Conservation (phyloP, 108 stramenopile species). For the Cylindrotheca fusiformis region DNA sequence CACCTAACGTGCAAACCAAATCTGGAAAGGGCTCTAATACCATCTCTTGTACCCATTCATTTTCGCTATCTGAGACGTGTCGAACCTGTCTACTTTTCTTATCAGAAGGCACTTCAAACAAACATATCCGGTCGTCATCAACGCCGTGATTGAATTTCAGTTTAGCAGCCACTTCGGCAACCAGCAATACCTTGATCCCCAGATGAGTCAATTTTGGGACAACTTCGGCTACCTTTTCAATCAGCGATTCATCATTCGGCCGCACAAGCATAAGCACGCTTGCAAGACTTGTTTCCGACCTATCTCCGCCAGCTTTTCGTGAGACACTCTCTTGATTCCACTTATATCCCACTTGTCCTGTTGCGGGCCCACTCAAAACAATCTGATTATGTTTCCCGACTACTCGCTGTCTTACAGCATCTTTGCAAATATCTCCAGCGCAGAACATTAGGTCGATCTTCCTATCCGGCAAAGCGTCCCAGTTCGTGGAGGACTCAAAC, state of each 20-base stretch:
- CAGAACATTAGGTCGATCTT: slow-evolving; percentile 59
- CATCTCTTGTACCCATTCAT: slow-evolving; percentile 17
- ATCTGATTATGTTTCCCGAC: slow-evolving; percentile 75
- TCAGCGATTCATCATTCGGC: slow-evolving; percentile 57
- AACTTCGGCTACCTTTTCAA: slow-evolving; percentile 50
- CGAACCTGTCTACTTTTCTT: slow-evolving; percentile 7
- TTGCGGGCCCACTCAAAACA: slow-evolving; percentile 70
- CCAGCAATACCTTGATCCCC: slow-evolving; percentile 53
- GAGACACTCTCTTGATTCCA: slow-evolving; percentile 35
- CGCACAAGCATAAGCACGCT: slow-evolving; percentile 72
- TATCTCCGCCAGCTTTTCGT: slow-evolving; percentile 2
- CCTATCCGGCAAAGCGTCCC: neutral
- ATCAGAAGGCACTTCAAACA: slow-evolving; percentile 58
- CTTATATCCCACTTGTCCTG: slow-evolving; percentile 77
- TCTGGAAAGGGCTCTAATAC: slow-evolving; percentile 42
- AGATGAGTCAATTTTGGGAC: slow-evolving; percentile 47
- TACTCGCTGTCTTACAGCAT: slow-evolving; percentile 69
- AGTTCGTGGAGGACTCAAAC: too few species aligned
- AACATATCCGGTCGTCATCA: slow-evolving; percentile 46
- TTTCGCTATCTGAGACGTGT: slow-evolving; percentile 24
- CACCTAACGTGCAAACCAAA: slow-evolving; percentile 77
- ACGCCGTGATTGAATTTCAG: slow-evolving; percentile 53
- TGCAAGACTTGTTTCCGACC: slow-evolving; percentile 19
- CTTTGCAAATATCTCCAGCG: slow-evolving; percentile 44
- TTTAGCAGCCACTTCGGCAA: slow-evolving; percentile 56